Evolutionary conservation across 257 asterid genomes (phyloP).

Genomic region (Primulina eburnea): DNA sequence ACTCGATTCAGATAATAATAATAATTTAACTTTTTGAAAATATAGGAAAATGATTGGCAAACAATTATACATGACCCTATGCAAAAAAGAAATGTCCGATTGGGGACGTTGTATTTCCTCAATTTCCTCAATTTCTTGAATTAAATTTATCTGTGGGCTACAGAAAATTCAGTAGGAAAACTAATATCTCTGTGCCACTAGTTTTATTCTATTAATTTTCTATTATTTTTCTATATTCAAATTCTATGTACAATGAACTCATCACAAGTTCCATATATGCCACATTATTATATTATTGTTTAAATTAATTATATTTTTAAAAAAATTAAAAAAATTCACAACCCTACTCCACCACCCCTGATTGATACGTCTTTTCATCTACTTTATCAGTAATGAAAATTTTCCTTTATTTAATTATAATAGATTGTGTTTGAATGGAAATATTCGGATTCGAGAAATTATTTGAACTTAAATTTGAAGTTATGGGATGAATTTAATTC

Average conservation of each 20-base stretch:
- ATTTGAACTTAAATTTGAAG: too few species aligned
- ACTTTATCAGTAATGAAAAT: not conserved
- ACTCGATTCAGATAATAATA: too few species aligned
- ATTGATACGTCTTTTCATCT: not conserved
- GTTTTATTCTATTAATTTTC: not conserved
- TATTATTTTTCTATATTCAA: slow-evolving; percentile 10
- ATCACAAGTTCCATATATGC: slow-evolving; percentile 35
- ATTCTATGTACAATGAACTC: slow-evolving; percentile 40
- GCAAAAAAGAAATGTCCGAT: slow-evolving; percentile 31
- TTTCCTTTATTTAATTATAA: too few species aligned
- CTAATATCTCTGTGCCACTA: slow-evolving; percentile 34
- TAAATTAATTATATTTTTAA: too few species aligned
- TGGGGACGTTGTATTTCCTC: slow-evolving; percentile 39
- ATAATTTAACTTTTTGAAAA: too few species aligned
- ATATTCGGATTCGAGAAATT: too few species aligned
- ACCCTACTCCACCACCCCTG: not conserved
- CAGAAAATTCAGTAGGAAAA: slow-evolving; percentile 23
- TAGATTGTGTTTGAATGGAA: too few species aligned
- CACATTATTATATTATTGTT: slow-evolving; percentile 22
- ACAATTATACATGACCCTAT: slow-evolving; percentile 25
- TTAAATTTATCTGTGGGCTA: slow-evolving; percentile 48
- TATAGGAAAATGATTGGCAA: slow-evolving; percentile 16
- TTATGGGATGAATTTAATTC: too few species aligned
- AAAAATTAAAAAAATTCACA: not conserved
- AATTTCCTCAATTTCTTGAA: slow-evolving; percentile 30